Evolutionary conservation across 495 filamentous ascomycete species (phyloP), one percentile per base, ranked within the genome.

Genomic region (Aspergillus sclerotiicarbonarius): DNA sequence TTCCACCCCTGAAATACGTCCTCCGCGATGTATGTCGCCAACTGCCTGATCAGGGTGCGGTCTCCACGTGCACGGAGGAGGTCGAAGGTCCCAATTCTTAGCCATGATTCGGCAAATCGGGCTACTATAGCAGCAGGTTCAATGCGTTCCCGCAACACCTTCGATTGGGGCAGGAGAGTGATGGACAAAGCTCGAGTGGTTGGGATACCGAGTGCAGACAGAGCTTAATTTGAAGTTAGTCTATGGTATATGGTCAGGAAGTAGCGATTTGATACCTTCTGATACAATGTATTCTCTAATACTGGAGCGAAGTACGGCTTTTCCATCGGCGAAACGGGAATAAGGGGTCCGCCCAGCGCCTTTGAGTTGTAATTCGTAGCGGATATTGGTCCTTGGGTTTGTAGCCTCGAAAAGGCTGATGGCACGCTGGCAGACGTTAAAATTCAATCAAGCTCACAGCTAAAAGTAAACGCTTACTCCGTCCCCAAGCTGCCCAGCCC

Each of bases 401-500:
- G 86, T 96, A 25, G 83, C 78, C 66, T 98, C 94, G 63, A 97
- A 98, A 0, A 98, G 78, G 48, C 90, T 92, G 62, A 98, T 96
- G 29, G 93, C 94, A 41, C 94, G 83, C 51, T 77, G 49, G 32
- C 62, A 15, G 4, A 41, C 9, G 56, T 66, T 35, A 66, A 51
- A 25, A 33, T 37, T 41, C 31, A 29, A 21, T 39, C 31, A 39
- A 18, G 15, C 8, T 56, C 9, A 25, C 20, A 35, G 12, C 37
- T 37, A 46, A 52, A 30, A 29, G 37, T 9, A 43, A 53, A 41
- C 3, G 59, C 73, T 60, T 67, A 77, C 74, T 25, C 94, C 94
- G 64, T 98, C 94, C 56, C 94, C 94, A 9, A 98, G 85, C 71
- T 98, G 94, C 8, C 92, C 91, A 4, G 94, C 94, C 95, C 95